Evolutionary conservation across 2,329 filamentous ascomycete species (phyloP), one percentile per base, ranked within the genome.

Genomic region (Calonectria montana): DNA sequence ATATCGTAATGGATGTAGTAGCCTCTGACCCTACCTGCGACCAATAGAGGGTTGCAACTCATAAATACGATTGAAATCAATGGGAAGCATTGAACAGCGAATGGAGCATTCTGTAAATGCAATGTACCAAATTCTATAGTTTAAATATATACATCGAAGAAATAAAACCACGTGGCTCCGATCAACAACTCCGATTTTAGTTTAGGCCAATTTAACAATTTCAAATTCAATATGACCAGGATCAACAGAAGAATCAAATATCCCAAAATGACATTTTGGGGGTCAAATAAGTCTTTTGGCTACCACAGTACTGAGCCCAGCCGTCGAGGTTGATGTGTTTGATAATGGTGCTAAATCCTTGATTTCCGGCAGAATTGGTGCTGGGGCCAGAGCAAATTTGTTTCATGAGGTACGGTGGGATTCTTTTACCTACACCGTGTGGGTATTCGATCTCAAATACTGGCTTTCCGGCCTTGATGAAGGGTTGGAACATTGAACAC

Each of bases 371-470:
- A 12, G 18, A n/a, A 47, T 29, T 29, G 5, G 13, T 29, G 4
- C 47, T 23, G 5, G 3, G 27, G 12, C 23, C 25, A 2, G 47
- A 23, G 21, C 47, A 50, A 50, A 50, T 50, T 6, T 50, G 23
- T 12, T 50, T 50, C 10, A 50, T 23, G 18, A 50, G 47, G 5
- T 50, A 50, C 4, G 47, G 25, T 18, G 47, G 47, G 8, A 76
- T 63, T 4, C 81, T 77, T 2, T 75, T 69, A 81, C 81, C 81
- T 9, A 86, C 87, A 9, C 85, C 86, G 47, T 88, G 84, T 2
- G 91, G 91, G 77, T 94, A 94, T 83, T 94, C 93, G 74, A 94
- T 93, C 79, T 94, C 89, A 80, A 94, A 94, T 31, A 94, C 92
- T 2, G 92, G 92, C 81, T 94, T 94, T 41, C 86, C 85, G 5